Evolutionary conservation across 2,329 filamentous ascomycete species (phyloP), one percentile per base, ranked within the genome.

Genomic region (Beauveria sp.): DNA sequence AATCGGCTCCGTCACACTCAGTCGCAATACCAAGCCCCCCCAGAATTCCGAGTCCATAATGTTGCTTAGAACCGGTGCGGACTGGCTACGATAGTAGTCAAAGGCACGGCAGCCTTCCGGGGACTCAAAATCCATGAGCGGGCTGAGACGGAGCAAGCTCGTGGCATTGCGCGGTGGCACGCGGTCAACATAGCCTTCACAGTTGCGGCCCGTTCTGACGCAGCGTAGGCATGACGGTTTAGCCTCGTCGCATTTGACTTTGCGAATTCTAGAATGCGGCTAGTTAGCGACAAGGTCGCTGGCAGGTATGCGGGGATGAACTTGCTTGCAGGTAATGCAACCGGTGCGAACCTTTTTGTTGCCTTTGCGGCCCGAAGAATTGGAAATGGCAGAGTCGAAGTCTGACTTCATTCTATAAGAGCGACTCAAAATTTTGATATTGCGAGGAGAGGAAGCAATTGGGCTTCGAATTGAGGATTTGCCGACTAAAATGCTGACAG

Each of bases 221-320:
- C 82, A 85, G 61, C 80, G 78, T 42, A 77, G 70, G 65, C 83
- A 86, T 45, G 70, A 72, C 1, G 82, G 82, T 61, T 80, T 82
- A 20, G 70, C 72, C 70, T 85, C 82, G 64, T 83, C 81, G 68
- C 82, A 85, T 68, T 84, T 84, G 58, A 84, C 78, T 61, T 81
- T 80, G 56, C 81, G 79, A 38, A 81, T 77, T 70, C 81, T 83
- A 59, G 22, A 18, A 8, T 28, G 26, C 10, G 30, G 4, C 30
- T 34, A 34, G 10, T 24, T 1, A 51, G 46, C 52, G 63, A 62
- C 58, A 43, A 34, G 20, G n/a, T 14, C n/a, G n/a, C 45, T 49
- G n/a, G 46, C 40, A 14, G 46, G 47, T 45, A 60, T 42, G 42
- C 38, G 28, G 38, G 18, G 3, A 43, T 58, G 58, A 57, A 78